Percentiles rank a stretch among this genome's conserved stretches.
Conservation (phyloP, 2,329 filamentous ascomycete species). For the Diaporthe ampelina region DNA sequence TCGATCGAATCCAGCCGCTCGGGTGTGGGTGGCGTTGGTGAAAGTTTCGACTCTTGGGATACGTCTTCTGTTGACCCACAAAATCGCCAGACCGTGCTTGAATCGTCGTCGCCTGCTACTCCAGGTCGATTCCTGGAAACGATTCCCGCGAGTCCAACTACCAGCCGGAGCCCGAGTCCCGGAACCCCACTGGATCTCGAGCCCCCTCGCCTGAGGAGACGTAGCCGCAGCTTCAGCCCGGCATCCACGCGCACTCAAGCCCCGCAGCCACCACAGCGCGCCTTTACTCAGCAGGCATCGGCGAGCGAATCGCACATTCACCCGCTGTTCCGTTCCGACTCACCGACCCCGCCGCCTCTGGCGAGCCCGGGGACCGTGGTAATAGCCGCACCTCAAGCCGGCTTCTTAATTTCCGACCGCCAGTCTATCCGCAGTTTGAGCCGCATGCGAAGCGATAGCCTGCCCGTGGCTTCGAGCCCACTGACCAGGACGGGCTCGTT, state of each 20-base stretch:
- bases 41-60: constrained; percentile 83
- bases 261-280: constrained; percentile 47
- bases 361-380: constrained; percentile 80
- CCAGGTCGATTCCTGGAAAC: constrained; percentile 72
- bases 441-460: constrained; percentile 69
- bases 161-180: constrained; percentile 76
- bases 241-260: constrained; percentile 49
- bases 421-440: constrained; percentile 64
- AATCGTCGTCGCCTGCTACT: constrained; percentile 60
- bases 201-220: constrained; percentile 55
- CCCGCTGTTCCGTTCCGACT: constrained; percentile 82
- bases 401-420: constrained; percentile 71
- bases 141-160: constrained; percentile 76
- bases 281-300: constrained; percentile 52
- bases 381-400: constrained; percentile 77
- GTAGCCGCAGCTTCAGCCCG: constrained; percentile 68
- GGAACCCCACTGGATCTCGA: constrained; percentile 70
- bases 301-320: constrained; percentile 79
- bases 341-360: constrained; percentile 74
- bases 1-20: constrained; percentile 54
- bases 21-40: constrained; percentile 58
- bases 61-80: constrained; percentile 76
- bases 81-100: constrained; percentile 70
- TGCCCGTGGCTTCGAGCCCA: constrained; percentile 62
- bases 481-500: constrained; percentile 64